Base-by-base conservation (phyloP, 768 basidiomycete genomes). In the Russula sp. region DNA sequence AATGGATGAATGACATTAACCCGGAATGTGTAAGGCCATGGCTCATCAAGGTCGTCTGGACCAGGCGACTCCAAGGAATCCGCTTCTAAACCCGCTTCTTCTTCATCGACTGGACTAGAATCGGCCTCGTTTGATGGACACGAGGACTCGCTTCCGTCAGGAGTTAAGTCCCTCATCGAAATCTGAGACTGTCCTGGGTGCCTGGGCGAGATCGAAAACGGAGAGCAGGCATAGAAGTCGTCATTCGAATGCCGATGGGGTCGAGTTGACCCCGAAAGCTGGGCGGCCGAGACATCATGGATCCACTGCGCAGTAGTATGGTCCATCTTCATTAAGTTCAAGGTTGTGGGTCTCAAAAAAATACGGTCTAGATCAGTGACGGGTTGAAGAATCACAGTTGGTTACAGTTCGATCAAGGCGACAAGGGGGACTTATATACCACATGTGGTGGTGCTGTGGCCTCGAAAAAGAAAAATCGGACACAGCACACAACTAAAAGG, bases 21-120 rank as follows among this genome's bases (percentile, higher is more conserved):
- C 49, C 55, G 54, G 53, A 67, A 69, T 11, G 63, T 59, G 51
- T 67, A 67, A 26, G 60, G 63, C 68, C 68, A 69, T 4, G 68
- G 61, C 2, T 69, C 66, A 30, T 69, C 63, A n/a, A 69, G 61
- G 20, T 69, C 60, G 14, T 62, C 61, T 16, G 68, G 66, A 20
- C 62, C 62, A 22, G 42, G 22, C 46, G 22, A 48, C 52, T 67
- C 67, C 18, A 16, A 18, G 34, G 48, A 57, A 26, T 28, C 51
- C 28, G 52, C 65, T n/a, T 59, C 61, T n/a, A 58, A 16, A 36
- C 64, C 59, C 34, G 14, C n/a, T 30, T 30, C 28, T 20, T 54
- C 48, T 34, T 61, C 68, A 44, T 56, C 28, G 1, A 13, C 1
- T 22, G 59, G 36, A 14, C 48, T 52, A 32, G 49, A 61, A n/a